Evolutionary conservation across 2,329 filamentous ascomycete species (phyloP).

Genomic region (Bimuria novae-zelandiae): DNA sequence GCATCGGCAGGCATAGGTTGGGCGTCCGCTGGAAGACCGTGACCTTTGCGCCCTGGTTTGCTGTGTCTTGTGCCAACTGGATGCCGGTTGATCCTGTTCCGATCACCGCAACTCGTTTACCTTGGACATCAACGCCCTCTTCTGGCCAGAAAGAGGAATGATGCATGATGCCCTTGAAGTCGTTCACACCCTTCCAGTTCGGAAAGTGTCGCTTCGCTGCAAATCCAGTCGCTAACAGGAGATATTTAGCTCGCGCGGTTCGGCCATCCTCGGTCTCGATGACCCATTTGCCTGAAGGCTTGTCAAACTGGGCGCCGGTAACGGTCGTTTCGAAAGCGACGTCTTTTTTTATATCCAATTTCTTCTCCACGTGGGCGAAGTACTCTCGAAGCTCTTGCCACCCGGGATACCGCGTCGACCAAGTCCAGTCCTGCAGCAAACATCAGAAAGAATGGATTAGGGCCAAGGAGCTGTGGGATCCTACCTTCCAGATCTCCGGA

Average conservation of each 20-base stretch:
- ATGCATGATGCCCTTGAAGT: slow-evolving; percentile 63
- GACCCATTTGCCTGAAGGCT: slow-evolving; percentile 54
- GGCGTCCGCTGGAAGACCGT: slow-evolving; percentile 70
- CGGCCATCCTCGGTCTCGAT: slow-evolving; percentile 59
- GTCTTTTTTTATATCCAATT: slow-evolving; percentile 61
- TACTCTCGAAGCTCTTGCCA: slow-evolving; percentile 60
- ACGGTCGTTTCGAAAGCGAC: slow-evolving; percentile 62
- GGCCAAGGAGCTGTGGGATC: neutral
- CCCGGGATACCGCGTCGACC: slow-evolving; percentile 58
- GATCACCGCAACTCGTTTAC: slow-evolving; percentile 65
- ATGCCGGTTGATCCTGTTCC: slow-evolving; percentile 69
- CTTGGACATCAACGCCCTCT: slow-evolving; percentile 58
- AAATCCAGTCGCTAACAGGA: slow-evolving; percentile 61
- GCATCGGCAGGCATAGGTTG: slow-evolving; percentile 68
- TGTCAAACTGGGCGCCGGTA: slow-evolving; percentile 57
- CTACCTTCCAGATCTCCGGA: slow-evolving; percentile 52
- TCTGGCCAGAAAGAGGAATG: slow-evolving; percentile 67
- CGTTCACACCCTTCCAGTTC: slow-evolving; percentile 62
- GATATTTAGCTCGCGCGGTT: slow-evolving; percentile 55
- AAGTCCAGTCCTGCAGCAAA: slow-evolving; percentile 59
- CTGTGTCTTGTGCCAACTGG: slow-evolving; percentile 66
- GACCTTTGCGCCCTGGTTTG: slow-evolving; percentile 56
- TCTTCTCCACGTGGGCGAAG: slow-evolving; percentile 64
- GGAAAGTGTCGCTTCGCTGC: slow-evolving; percentile 66
- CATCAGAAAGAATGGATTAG: neutral